Evolutionary conservation across 192 early-diverging fungal species (phyloP), one percentile per base, ranked within the genome.

Genomic region (Gaertneriomyces semiglobifer): DNA sequence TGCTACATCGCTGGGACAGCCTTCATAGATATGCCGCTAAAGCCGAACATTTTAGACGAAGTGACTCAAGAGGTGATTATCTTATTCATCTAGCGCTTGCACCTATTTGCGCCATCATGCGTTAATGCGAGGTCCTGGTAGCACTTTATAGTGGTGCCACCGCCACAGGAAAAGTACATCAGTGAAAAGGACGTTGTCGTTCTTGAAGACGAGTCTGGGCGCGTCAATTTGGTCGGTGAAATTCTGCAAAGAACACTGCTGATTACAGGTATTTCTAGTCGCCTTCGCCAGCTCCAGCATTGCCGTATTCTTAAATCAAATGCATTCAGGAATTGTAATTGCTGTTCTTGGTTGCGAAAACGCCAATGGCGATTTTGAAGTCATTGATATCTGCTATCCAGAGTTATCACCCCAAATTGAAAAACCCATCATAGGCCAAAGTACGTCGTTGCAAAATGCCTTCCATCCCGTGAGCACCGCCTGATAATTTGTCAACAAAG

Each of bases 121-220:
- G 25, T 33, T 33, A 33, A 33, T 33, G 25, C 25, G 2, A 33
- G 25, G 25, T 33, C 25, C 25, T 14, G 11, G 39, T 58, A 90
- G 88, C 81, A 85, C 63, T 88, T 88, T 80, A 78, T 90, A 7
- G 65, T 82, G 0, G 79, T 83, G 4, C 84, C 90, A 7, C 75
- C 81, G 7, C 77, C 84, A 46, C 72, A 82, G n/a, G 67, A 65
- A 58, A 89, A 86, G 65, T 98, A 94, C 76, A 74, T 75, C 6
- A 80, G 76, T 14, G 88, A 83, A 1, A 70, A 73, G 0, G 89
- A 92, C 62, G 72, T 68, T 14, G 70, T 90, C 18, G 76, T 81
- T 20, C 67, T 97, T 51, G 96, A 98, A 71, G 96, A 98, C 74
- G 94, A 97, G 65, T 95, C 92, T 4, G 95, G 94, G 10, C 81